Conservation (phyloP, 495 filamentous ascomycete species). For the Aeminium ludgeri region DNA sequence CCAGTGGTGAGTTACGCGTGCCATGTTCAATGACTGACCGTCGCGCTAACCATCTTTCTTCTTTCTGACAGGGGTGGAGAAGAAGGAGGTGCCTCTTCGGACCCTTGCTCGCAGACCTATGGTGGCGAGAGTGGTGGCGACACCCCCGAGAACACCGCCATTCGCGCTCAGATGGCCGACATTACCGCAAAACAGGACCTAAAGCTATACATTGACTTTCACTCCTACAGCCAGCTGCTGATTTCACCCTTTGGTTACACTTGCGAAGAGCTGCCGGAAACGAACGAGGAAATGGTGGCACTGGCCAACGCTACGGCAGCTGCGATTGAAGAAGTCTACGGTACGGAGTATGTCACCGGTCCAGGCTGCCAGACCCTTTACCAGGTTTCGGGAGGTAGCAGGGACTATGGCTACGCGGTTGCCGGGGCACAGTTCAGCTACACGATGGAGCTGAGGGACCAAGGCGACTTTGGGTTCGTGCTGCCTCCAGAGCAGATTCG, state of each 20-base stretch:
- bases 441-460: conserved; percentile 39
- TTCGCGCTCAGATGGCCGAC: conserved; percentile 27
- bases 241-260: conserved; percentile 33
- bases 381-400: conserved; percentile 34
- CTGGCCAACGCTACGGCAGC: conserved; percentile 19
- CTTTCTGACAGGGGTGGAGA: neutral
- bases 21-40: neutral
- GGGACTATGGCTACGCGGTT: conserved; percentile 40
- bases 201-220: conserved; percentile 46
- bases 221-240: conserved; percentile 39
- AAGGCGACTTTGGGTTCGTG: conserved; percentile 36
- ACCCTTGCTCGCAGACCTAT: conserved; percentile 38
- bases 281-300: conserved; percentile 19
- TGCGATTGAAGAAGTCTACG: conserved; percentile 29
- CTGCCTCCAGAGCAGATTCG: conserved; percentile 39
- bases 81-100: conserved; percentile 31
- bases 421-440: conserved; percentile 35
- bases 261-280: conserved; percentile 29
- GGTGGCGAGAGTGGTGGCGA: conserved; percentile 31
- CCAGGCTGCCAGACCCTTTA: conserved; percentile 43
- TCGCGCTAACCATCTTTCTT: neutral
- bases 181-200: conserved; percentile 30
- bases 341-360: conserved; percentile 30
- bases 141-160: conserved; percentile 33
- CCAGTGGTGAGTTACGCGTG: conserved; percentile 28